Evolutionary conservation across 2,329 filamentous ascomycete species (phyloP), one percentile per base, ranked within the genome.

Genomic region (Stachybotrys elegans): DNA sequence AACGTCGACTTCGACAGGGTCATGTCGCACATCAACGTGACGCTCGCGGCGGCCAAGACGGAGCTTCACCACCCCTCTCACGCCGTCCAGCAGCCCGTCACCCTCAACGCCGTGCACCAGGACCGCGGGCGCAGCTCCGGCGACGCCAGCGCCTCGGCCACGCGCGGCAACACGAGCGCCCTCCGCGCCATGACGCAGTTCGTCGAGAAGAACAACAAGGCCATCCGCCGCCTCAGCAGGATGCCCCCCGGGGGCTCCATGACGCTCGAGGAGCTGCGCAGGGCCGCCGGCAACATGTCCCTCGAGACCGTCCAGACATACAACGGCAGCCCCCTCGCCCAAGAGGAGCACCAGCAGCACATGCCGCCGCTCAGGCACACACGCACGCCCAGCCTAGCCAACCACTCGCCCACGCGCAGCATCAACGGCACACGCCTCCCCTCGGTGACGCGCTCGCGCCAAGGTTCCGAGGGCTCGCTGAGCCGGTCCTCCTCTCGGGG

Each of bases 1-100:
- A 56, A 47, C 9, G 55, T 50, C 0, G 42, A 51, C 3, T 56
- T 56, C 1, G 54, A 56, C 19, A 48, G 46, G 8, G 40, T 56
- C 4, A 40, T 56, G 1, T 48, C 43, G 0, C 53, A 55, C 12
- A 47, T 56, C 16, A 51, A 52, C 2, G 45, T 44, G 6, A 44
- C 46, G 0, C 50, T 56, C 5, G 31, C 2, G 7, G 42, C 43
- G 1, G 47, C 49, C 0, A 45, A 36, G 0, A n/a, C n/a, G n/a
- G n/a, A n/a, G n/a, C n/a, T n/a, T n/a, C n/a, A n/a, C n/a, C n/a
- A n/a, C n/a, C 27, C 16, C 3, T 6, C 22, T 4, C 8, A 3
- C 14, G 13, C 13, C 11, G 16, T 9, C 22, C 22, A 14, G 16
- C 38, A 19, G 17, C 38, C 38, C 7, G 5, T 17, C n/a, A 40